Base-by-base conservation (phyloP, 2,329 filamentous ascomycete genomes). In the Blastomyces emzantsi region DNA sequence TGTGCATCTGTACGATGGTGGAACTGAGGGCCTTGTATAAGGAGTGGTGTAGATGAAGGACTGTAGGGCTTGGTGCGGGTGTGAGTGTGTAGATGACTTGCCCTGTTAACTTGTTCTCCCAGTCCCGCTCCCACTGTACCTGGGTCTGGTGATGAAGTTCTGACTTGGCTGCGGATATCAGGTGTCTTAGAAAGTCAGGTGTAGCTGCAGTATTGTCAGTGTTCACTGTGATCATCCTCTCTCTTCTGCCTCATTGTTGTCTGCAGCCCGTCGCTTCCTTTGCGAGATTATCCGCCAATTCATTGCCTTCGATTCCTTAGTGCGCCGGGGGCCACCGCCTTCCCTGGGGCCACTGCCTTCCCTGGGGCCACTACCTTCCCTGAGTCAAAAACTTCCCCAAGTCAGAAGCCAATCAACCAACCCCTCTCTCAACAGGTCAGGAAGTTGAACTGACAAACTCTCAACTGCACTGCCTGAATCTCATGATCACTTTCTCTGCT, bases 241-340 rank as follows among this genome's bases (percentile, higher is more conserved):
- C 47, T 22, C 47, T n/a, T 51, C 47, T 51, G n/a, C 47, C 47
- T 51, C 47, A 19, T n/a, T 51, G 47, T 52, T 54, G 51, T 19
- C 51, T 54, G 22, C 51, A 54, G 25, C 56, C 61, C 19, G 64
- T 63, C 9, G 64, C 62, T 60, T 63, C 30, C 30, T 64, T 66
- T 41, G 62, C 65, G 45, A 58, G 41, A 41, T 63, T 51, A 51
- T 67, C 64, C 41, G 66, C 64, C 56, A 43, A 52, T 61, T 67
- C 64, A 52, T 67, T 67, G 15, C 64, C 66, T 39, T 36, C 60
- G 33, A 62, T 54, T 25, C 64, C 64, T 19, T 63, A 39, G 52
- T 67, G 63, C 25, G 62, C 66, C n/a, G 61, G 64, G 60, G 64
- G 62, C 64, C 66, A 67, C n/a, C n/a, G n/a, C n/a, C n/a, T n/a